Base-by-base conservation (phyloP, 306 rosid genomes). In the Dalbergia cultrata region DNA sequence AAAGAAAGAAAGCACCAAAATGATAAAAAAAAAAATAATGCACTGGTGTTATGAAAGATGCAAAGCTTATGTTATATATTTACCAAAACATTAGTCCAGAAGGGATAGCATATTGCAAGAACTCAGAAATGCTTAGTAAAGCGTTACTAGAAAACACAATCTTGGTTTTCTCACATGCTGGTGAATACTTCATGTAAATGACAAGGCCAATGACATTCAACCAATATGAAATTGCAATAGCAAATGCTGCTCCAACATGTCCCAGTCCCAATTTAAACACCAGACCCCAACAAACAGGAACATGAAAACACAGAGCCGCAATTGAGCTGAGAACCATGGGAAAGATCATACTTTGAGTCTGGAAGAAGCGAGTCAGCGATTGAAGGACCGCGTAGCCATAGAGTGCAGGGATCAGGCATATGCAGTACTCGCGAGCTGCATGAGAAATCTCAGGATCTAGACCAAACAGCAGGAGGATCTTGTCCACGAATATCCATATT, bases 151-250 rank as follows among this genome's bases (percentile, higher is more conserved):
- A 78, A 70, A 91, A 78, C 49, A 81, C 65, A 19, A 87, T 45
- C 17, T 85, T 84, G 22, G 92, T 86, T 45, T 85, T 84, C 81
- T 90, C 79, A 64, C 90, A 93, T 12, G 89, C 71, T 1, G 89
- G 26, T 18, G 98, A 93, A 70, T 62, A 80, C 41, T 59, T 78
- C 49, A 83, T 67, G 57, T 91, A 88, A 22, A 87, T n/a, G 6
- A 65, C 85, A 16, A 93, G 93, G 4, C 85, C 53, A 13, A 86
- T 73, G n/a, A 64, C 91, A 79, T 85, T 81, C 61, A 93, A 59
- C 97, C 95, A 93, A 72, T 87, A 87, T 4, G 97, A 89, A 22
- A 88, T 53, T 26, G 79, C 90, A 68, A 88, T 81, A 47, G 95
- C 81, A 50, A 83, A 73, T 7, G 98, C 97, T 13, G 97, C 92